These are phyloP conservation scores for Sanghuangporus weigelae DNA, from an alignment of 1,284 basidiomycete species.

Conservation along the genomic window DNA sequence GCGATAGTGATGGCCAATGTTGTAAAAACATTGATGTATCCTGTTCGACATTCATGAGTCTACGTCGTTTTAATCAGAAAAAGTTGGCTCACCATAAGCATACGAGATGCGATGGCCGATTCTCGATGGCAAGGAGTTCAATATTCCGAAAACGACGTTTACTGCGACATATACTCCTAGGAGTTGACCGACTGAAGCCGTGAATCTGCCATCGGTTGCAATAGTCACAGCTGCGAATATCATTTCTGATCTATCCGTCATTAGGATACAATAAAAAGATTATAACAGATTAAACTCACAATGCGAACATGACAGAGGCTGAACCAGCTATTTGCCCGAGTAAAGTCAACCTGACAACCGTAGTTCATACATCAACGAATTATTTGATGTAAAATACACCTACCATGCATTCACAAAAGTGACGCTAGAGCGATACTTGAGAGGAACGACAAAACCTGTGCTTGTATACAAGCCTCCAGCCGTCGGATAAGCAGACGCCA, in stretches of 20 bases:
- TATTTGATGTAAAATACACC: neutral
- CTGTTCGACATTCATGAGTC: slow-evolving; percentile 3
- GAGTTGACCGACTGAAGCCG: slow-evolving; percentile 17
- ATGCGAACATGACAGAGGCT: slow-evolving; percentile 20
- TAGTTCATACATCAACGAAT: neutral
- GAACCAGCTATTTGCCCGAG: slow-evolving; percentile 20
- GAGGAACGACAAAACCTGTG: slow-evolving; percentile 20
- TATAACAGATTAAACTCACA: neutral
- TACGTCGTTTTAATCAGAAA: neutral
- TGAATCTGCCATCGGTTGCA: slow-evolving; percentile 18
- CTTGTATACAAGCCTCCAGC: slow-evolving; percentile 21
- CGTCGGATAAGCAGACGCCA: slow-evolving; percentile 22
- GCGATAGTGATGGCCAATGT: slow-evolving; percentile 19
- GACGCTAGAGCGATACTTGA: slow-evolving; percentile 15
- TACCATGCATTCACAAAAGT: slow-evolving; percentile 20
- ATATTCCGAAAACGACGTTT: slow-evolving; percentile 18
- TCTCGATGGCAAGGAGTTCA: slow-evolving; percentile 20
- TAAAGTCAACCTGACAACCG: slow-evolving; percentile 18
- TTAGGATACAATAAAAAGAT: neutral
- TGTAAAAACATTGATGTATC: slow-evolving; percentile 17
- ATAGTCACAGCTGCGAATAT: slow-evolving; percentile 23
- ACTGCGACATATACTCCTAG: slow-evolving; percentile 18
- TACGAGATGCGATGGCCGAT: slow-evolving; percentile 15
- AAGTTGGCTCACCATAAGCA: slow-evolving; percentile 14
- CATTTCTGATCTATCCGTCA: slow-evolving; percentile 16